Evolutionary conservation across 2,329 filamentous ascomycete species (phyloP), one percentile per base, ranked within the genome.

Genomic region (Penicillium sp.): DNA sequence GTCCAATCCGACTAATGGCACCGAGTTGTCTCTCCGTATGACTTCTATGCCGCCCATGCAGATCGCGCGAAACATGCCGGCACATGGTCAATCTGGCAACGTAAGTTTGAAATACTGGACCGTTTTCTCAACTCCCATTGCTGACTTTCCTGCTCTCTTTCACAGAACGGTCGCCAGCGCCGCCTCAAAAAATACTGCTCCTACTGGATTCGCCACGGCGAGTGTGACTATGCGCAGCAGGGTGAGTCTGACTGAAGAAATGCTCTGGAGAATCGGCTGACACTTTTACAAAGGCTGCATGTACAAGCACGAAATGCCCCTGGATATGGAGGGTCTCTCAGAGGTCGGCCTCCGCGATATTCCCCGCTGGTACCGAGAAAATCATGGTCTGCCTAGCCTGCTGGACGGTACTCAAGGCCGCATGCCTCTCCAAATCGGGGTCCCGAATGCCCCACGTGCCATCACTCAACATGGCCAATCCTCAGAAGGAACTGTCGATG

Each of bases 251-350:
- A 16, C 18, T 43, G 47, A 10, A 9, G 18, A 16, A 14, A 54
- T 13, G 24, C 43, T 44, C 40, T 52, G 5, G 21, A 16, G 11
- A 21, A 14, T 14, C 48, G 32, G 49, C 54, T 52, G 43, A 58
- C 24, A 6, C 18, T 40, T n/a, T 5, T 18, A 10, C 43, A n/a
- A 43, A 77, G 75, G 92, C 0, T 96, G 92, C 77, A 86, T 87
- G 61, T 96, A 86, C 79, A 93, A 92, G 76, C 92, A 96, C 71
- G 90, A 94, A 70, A 96, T 96, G 89, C 92, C 92, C 0, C 73
- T 77, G 24, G 86, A 92, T 60, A 79, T 79, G 47, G 76, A 79
- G 0, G 89, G 86, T 1, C 84, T 95, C 63, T 76, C 83, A 42
- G 79, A 81, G 6, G 80, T 96, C 2, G 92, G 92, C 0, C 82